Evolutionary conservation across 768 basidiomycete genomes (phyloP), one percentile per base, ranked within the genome.

Genomic region (Baorangia bicolor): DNA sequence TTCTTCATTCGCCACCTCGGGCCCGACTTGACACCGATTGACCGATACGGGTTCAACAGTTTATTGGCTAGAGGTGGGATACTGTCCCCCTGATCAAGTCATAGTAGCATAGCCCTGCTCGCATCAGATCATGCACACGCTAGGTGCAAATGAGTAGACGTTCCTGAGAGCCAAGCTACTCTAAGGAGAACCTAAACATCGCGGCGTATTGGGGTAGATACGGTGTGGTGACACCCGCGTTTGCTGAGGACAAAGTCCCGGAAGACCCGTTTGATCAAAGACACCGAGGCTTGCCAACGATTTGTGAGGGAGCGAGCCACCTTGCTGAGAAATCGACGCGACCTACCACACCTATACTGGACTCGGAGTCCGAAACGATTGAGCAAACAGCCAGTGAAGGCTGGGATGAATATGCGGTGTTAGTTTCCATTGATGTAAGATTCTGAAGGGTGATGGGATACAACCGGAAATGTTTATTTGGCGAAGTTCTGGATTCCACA

Each of bases 1-100:
- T 14, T 35, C 37, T 38, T 43, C 34, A 45, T 52, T 51, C 45
- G 38, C 51, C 53, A 43, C 40, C 27, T 38, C 43, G 46, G 40
- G 21, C 11, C 50, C 48, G 49, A 28, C 40, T 44, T 57, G 54
- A 55, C 43, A 5, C 65, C 56, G 56, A 49, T 27, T 14, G 16
- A 25, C 31, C 11, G 49, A 55, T 54, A 27, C 27, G 21, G 42
- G 20, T 27, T 25, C 35, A 34, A 39, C 21, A 13, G 42, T 31
- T 39, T 18, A 41, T 35, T 21, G 49, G 16, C 40, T 31, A 28
- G 31, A 61, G 20, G 37, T 49, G 35, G n/a, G 1, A 31, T 18
- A 33, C 27, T 33, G 25, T 11, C 14, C 34, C 30, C 41, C 42
- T 33, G 38, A n/a, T n/a, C n/a, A n/a, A 20, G 30, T 18, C 18